These are phyloP conservation scores for Excoecaria cochinchinensis DNA, from an alignment of 345 rosid genomes.

Conservation along the genomic window DNA sequence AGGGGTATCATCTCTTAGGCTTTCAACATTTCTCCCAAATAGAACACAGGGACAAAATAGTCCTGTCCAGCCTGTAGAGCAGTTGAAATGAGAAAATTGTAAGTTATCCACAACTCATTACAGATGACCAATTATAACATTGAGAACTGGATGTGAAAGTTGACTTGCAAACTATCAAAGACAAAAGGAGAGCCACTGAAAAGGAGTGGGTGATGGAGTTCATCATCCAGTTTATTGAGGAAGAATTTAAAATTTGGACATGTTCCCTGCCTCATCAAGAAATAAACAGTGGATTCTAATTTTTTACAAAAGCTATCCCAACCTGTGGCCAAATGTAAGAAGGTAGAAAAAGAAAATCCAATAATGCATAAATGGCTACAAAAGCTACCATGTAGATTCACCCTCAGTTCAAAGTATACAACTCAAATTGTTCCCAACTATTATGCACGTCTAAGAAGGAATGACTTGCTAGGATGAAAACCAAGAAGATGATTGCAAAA, in stretches of 20 bases:
- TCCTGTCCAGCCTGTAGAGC: slow-evolving; percentile 70
- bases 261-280: neutral
- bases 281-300: neutral
- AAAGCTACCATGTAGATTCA: no score
- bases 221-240: neutral
- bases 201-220: neutral
- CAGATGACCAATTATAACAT: neutral
- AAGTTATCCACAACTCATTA: neutral
- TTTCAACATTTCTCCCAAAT: slow-evolving; percentile 83
- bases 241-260: neutral
- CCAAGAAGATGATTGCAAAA: neutral
- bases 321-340: neutral
- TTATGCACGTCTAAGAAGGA: neutral
- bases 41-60: slow-evolving; percentile 89
- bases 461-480: neutral
- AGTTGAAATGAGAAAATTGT: neutral
- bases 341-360: neutral
- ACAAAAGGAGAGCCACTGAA: neutral
- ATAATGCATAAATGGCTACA: neutral
- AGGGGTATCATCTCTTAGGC: slow-evolving; percentile 67
- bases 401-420: no score
- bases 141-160: neutral
- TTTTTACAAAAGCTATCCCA: neutral
- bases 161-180: neutral
- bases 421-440: neutral